Conservation (phyloP, 73 alveolate species). For the Blepharisma japonicum region DNA sequence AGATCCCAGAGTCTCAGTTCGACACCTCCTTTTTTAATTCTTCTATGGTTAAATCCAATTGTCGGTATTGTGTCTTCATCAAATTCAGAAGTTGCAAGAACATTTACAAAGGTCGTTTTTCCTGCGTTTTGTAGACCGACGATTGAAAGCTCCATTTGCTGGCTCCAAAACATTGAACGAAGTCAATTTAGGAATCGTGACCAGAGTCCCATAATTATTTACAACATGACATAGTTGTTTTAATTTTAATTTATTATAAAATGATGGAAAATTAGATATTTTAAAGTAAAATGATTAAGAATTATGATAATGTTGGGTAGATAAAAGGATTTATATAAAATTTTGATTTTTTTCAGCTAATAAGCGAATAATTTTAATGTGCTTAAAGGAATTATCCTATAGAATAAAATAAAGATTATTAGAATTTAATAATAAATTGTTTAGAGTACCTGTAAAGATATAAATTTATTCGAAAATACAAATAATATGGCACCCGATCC, state of each 20-base stretch:
- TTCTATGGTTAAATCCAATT: slow-evolving; percentile 70
- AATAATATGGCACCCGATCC: no score
- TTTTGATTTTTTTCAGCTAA: not conserved
- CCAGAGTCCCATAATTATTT: slow-evolving; percentile 22
- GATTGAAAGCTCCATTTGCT: slow-evolving; percentile 66
- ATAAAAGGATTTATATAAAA: not conserved
- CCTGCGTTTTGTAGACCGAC: slow-evolving; percentile 85
- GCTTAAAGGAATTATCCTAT: no score
- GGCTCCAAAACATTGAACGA: slow-evolving; percentile 52
- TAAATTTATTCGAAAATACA: no score
- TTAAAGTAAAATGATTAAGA: not conserved
- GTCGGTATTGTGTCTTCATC: slow-evolving; percentile 87
- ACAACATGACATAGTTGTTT: not conserved
- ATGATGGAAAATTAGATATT: not conserved
- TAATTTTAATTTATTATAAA: not conserved
- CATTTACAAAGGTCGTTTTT: slow-evolving; percentile 71
- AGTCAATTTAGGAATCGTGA: slow-evolving; percentile 57
- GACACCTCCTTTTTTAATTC: slow-evolving; percentile 64
- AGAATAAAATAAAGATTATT: no score
- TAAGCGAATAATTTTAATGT: not conserved
- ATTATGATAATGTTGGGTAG: not conserved
- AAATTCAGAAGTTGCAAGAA: slow-evolving; percentile 71
- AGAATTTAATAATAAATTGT: not conserved
- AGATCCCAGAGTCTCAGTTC: slow-evolving; percentile 79
- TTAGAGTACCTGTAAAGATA: not conserved